These are phyloP conservation scores for Dissophora globulifera DNA, from an alignment of 192 early-diverging fungal species.

Conservation along the genomic window DNA sequence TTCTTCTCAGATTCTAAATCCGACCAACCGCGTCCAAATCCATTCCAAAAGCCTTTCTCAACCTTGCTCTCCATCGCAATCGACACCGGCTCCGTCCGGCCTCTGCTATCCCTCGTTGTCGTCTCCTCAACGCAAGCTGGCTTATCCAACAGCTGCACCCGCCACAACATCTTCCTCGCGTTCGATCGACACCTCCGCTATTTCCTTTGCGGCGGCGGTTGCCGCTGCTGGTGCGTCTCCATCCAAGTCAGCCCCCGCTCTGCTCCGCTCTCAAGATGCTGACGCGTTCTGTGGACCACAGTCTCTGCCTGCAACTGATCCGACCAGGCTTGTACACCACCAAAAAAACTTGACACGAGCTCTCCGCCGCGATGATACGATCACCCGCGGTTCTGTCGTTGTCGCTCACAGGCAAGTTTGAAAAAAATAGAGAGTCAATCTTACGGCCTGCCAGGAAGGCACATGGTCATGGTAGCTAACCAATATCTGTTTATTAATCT, in stretches of 20 bases:
- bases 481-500: neutral
- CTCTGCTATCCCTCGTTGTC: neutral
- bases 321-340: too few species aligned
- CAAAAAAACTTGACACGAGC: too few species aligned
- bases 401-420: neutral
- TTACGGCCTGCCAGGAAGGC: too few species aligned
- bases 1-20: constrained; percentile 20
- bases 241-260: constrained; percentile 6
- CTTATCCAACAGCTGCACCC: neutral
- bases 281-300: too few species aligned
- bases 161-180: neutral
- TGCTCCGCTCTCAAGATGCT: too few species aligned
- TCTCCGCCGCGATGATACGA: neutral
- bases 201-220: constrained; percentile 24
- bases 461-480: too few species aligned
- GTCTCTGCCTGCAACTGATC: too few species aligned
- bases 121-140: neutral
- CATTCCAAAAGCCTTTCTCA: constrained; percentile 18
- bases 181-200: constrained; percentile 3
- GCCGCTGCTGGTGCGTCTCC: constrained; percentile 8
- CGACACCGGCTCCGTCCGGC: constrained; percentile 11
- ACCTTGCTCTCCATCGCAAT: neutral
- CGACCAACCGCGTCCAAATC: constrained; percentile 20
- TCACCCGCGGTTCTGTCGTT: neutral
- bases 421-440: too few species aligned